Evolutionary conservation across 2,329 filamentous ascomycete genomes (phyloP), one percentile per base, ranked within the genome.

Genomic region (Lasiodiplodia theobromae): DNA sequence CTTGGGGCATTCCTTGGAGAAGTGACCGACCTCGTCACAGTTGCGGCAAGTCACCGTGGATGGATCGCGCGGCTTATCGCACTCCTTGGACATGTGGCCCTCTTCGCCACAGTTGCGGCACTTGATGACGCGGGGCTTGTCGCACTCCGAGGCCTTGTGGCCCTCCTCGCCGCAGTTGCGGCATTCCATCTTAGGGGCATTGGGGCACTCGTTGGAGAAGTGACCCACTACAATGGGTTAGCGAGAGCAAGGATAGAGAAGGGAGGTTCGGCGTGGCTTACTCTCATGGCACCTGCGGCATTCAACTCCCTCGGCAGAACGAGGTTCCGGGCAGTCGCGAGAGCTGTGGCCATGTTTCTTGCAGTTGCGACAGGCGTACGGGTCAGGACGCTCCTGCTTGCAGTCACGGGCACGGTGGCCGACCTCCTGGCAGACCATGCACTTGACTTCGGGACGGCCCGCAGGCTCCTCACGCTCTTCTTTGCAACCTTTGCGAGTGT

Each of bases 381-480:
- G 88, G 80, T 91, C 87, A 37, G 87, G 79, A 62, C 91, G 80
- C 69, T 78, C 77, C 68, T 80, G 74, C 4, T 77, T 77, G 69
- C 91, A 93, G 72, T 93, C 90, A 64, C 91, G 88, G 64, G 89
- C 80, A 69, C 90, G 89, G 73, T 93, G 91, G 11, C 90, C 90
- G 31, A 83, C 79, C 49, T 85, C 83, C 4, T 85, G 80, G 71
- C 91, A 93, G 80, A 92, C 90, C 80, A 82, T 86, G 76, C 91
- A 93, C 57, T 82, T 83, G 60, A 91, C 85, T 23, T 81, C 79
- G 0, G 47, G 83, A 16, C 78, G 74, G 51, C 85, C 79, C 2
- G 71, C 54, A 28, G 75, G 79, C 74, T 89, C 87, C 0, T 76
- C 70, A 71, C 82, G 84, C 71, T 91, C 89, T 74, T 89, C 77